These are phyloP conservation scores for Phaeosphaeriaceae sp. DNA, from an alignment of 2,329 filamentous ascomycete species.

Conservation along the genomic window DNA sequence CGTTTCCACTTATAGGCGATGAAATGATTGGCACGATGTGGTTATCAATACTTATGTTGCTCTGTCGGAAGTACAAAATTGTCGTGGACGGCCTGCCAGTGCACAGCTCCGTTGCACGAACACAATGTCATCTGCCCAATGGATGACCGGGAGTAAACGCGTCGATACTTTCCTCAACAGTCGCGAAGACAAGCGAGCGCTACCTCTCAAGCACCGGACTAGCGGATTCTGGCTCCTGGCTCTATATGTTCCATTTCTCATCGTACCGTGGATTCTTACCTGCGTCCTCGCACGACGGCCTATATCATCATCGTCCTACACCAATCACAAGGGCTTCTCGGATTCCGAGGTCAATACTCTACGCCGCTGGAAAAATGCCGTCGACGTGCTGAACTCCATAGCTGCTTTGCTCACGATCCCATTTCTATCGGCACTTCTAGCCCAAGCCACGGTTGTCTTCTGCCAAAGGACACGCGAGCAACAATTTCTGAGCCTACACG, in stretches of 20 bases:
- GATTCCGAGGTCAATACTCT: neutral
- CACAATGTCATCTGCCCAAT: neutral
- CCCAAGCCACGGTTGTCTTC: slow-evolving; percentile 9
- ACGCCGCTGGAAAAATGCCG: slow-evolving; percentile 5
- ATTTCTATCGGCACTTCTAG: slow-evolving; percentile 6
- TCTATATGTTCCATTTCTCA: slow-evolving; percentile 4
- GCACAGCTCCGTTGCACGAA: neutral
- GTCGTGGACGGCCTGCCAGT: neutral
- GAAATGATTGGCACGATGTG: neutral
- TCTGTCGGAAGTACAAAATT: neutral
- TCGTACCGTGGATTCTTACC: slow-evolving; percentile 9
- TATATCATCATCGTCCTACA: slow-evolving; percentile 3
- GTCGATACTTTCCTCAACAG: neutral
- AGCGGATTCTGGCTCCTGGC: slow-evolving; percentile 55
- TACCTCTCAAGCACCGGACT: neutral
- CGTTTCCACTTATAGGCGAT: neutral
- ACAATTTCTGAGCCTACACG: neutral
- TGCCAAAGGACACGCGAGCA: neutral
- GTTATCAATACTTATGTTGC: neutral
- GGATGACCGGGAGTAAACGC: neutral
- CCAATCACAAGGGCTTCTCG: slow-evolving; percentile 5
- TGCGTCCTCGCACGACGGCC: slow-evolving; percentile 4
- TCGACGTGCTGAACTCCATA: slow-evolving; percentile 11
- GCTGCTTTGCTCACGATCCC: slow-evolving; percentile 10
- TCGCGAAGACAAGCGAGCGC: neutral